A percentile compares a stretch with the other conserved stretches of the same genome.
These are phyloP conservation scores for Pseudocercospora macadamiae DNA, from an alignment of 2,329 filamentous ascomycete species.

Conservation along the genomic window DNA sequence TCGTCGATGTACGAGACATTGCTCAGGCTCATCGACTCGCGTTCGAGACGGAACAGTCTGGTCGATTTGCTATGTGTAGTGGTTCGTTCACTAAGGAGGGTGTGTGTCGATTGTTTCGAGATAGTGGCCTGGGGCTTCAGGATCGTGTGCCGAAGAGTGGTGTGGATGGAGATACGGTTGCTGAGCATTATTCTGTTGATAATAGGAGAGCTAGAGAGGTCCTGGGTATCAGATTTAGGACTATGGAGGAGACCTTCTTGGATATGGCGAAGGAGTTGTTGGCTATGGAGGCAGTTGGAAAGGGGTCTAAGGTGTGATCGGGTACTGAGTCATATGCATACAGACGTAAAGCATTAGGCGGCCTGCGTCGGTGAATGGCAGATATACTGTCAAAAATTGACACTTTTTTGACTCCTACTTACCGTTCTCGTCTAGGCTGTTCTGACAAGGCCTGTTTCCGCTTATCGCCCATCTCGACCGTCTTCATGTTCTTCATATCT, in stretches of 20 bases:
- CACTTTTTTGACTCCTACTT: no score
- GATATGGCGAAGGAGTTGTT: constrained; percentile 9
- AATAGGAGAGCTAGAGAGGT: constrained; percentile 2
- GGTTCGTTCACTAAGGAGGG: constrained; percentile 4
- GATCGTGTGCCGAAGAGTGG: constrained; percentile 3
- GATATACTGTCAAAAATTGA: no score
- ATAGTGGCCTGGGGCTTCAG: background rate
- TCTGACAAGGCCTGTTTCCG: no score
- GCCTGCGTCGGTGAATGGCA: no score
- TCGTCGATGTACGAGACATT: constrained; percentile 35
- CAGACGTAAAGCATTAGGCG: no score
- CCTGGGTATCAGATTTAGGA: background rate
- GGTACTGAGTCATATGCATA: no score
- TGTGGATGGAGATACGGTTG: background rate
- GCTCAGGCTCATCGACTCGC: constrained; percentile 33
- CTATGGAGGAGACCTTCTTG: background rate
- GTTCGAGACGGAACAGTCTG: constrained; percentile 15
- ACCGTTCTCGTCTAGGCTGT: no score
- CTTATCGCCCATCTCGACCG: no score
- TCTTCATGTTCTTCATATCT: no score
- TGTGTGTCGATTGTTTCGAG: constrained; percentile 3
- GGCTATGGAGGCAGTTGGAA: background rate
- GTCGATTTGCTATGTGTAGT: constrained; percentile 4
- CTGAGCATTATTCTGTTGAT: constrained; percentile 7
- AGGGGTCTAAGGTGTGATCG: background rate